phyloP scores from a whole-genome alignment of 768 basidiomycete species.

The Boletus pseudopeckii region DNA sequence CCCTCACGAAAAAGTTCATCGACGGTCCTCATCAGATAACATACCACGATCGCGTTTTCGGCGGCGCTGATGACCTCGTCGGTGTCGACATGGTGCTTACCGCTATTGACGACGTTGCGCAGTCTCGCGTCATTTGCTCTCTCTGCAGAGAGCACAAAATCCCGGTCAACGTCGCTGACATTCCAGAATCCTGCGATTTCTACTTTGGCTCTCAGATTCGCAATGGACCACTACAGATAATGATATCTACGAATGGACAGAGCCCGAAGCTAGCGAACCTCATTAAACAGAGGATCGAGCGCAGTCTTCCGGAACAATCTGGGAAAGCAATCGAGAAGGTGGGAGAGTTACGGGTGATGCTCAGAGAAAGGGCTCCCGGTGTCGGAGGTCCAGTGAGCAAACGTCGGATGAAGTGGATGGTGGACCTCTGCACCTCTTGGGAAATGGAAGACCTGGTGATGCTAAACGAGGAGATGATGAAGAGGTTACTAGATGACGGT shows the following conservation, averaged over 20 bases:
- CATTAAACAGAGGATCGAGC: slow-evolving; percentile 66
- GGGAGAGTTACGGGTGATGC: slow-evolving; percentile 64
- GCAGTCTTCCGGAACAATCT: slow-evolving; percentile 62
- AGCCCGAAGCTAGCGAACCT: slow-evolving; percentile 89
- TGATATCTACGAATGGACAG: slow-evolving; percentile 94
- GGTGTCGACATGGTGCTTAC: slow-evolving; percentile 85
- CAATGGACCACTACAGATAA: slow-evolving; percentile 86
- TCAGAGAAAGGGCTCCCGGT: slow-evolving; percentile 80
- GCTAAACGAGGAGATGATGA: slow-evolving; percentile 65
- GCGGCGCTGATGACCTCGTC: slow-evolving; percentile 59
- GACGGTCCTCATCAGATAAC: slow-evolving; percentile 47
- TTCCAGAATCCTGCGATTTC: slow-evolving; percentile 94
- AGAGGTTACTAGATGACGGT: slow-evolving; percentile 70
- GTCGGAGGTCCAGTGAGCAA: slow-evolving; percentile 75
- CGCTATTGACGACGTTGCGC: slow-evolving; percentile 80
- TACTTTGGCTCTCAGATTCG: slow-evolving; percentile 96
- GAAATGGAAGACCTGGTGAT: slow-evolving; percentile 72
- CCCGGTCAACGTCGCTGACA: slow-evolving; percentile 95
- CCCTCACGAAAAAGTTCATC: slow-evolving; percentile 54
- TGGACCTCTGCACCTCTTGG: slow-evolving; percentile 82
- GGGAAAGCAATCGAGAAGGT: slow-evolving; percentile 79
- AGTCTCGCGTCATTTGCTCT: slow-evolving; percentile 68
- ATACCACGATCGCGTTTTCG: slow-evolving; percentile 68
- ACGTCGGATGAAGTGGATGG: slow-evolving; percentile 91
- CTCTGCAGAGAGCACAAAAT: slow-evolving; percentile 66